These are phyloP conservation scores for Polygonum maritimum DNA, from an alignment of 148 eudicot genomes.

Conservation along the genomic window DNA sequence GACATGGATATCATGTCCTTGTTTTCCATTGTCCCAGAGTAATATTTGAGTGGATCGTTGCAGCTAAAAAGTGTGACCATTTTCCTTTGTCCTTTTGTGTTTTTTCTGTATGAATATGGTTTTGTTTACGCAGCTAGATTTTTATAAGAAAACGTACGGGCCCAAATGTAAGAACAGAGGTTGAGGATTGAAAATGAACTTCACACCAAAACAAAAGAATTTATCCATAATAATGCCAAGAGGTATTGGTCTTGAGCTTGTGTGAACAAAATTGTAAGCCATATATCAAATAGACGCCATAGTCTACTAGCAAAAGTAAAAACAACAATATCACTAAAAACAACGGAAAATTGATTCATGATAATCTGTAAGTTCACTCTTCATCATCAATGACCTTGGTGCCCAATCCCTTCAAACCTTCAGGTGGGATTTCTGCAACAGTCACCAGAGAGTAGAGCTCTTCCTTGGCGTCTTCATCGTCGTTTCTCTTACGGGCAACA, in stretches of 20 bases:
- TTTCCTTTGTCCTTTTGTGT: no score
- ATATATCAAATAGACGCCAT: background rate
- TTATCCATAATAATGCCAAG: background rate
- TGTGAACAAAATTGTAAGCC: background rate
- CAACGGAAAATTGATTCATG: background rate
- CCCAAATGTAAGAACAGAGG: no score
- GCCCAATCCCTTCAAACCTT: conserved; percentile 75
- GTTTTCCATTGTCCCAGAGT: no score
- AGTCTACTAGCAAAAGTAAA: background rate
- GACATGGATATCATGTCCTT: no score
- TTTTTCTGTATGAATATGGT: background rate
- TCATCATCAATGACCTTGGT: conserved; percentile 88
- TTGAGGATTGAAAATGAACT: background rate
- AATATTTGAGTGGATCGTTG: no score
- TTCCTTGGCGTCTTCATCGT: conserved; percentile 91
- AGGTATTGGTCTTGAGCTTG: background rate
- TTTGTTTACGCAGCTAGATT: background rate
- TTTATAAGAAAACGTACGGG: no score
- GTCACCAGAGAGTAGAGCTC: conserved; percentile 94
- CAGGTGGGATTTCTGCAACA: conserved; percentile 68
- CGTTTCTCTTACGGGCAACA: conserved; percentile 85
- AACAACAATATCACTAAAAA: background rate
- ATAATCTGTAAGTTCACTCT: conserved; percentile 25
- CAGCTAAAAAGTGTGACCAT: no score
- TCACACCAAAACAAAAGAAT: background rate